Evolutionary conservation across 371 early-diverging fungal species (phyloP).

Genomic region (Mortierella sp.): DNA sequence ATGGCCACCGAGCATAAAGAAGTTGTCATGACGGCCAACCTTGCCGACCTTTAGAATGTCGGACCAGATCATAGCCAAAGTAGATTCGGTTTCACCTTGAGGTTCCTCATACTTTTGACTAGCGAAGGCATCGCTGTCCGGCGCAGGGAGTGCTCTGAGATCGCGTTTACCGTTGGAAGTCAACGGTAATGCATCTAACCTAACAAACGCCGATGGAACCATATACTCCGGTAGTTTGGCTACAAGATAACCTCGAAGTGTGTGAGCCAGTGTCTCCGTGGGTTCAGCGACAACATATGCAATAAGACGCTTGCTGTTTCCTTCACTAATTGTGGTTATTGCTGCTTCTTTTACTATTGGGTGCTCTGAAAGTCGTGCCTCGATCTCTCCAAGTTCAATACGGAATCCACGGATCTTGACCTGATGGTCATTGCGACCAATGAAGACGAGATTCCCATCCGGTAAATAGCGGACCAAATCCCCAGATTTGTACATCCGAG

Average conservation of each 20-base stretch:
- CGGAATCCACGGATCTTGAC: constrained; percentile 64
- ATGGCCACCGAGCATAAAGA: constrained; percentile 17
- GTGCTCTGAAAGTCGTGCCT: constrained; percentile 19
- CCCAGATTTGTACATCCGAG: constrained; percentile 59
- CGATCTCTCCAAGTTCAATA: constrained; percentile 61
- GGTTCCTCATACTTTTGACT: constrained; percentile 7
- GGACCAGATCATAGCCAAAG: constrained; percentile 5
- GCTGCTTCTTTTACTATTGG: constrained; percentile 9
- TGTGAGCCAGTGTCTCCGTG: neutral
- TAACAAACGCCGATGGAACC: constrained; percentile 33
- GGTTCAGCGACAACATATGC: constrained; percentile 18
- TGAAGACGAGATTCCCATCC: constrained; percentile 48
- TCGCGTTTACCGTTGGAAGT: constrained; percentile 8
- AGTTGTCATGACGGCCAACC: constrained; percentile 25
- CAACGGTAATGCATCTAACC: constrained; percentile 15
- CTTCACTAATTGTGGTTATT: constrained; percentile 10
- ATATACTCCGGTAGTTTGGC: constrained; percentile 33
- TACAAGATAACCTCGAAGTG: constrained; percentile 9
- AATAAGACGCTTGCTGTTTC: constrained; percentile 20
- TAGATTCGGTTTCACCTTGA: constrained; percentile 8
- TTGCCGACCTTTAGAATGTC: constrained; percentile 5
- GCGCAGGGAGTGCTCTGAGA: constrained; percentile 6
- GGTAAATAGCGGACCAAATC: constrained; percentile 54
- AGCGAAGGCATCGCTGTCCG: neutral
- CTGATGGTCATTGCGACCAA: constrained; percentile 55